Conservation (phyloP, 768 basidiomycete genomes). For the Kwoniella europaea region DNA sequence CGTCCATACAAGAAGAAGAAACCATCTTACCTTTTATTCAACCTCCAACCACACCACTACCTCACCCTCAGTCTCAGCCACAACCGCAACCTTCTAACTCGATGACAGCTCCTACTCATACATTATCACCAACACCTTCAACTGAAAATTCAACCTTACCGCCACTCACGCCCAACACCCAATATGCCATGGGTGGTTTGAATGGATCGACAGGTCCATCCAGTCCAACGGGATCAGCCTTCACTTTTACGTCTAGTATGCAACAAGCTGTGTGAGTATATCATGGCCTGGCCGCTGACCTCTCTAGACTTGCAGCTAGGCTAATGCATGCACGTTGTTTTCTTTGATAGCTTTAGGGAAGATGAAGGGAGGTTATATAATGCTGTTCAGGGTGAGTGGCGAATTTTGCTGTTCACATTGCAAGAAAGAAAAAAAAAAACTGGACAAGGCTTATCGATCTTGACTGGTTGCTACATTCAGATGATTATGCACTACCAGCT, state of each 20-base stretch:
- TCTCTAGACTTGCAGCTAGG: not conserved
- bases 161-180: slow-evolving; percentile 1
- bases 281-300: too few species aligned
- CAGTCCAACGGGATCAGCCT: slow-evolving; percentile 8
- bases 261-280: slow-evolving; percentile 10
- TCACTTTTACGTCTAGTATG: slow-evolving; percentile 14
- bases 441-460: too few species aligned
- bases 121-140: slow-evolving; percentile 1
- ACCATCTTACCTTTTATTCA: slow-evolving; percentile 1
- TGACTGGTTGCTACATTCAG: not conserved
- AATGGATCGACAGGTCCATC: not conserved
- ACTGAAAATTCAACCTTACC: not conserved
- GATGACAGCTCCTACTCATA: not conserved
- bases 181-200: slow-evolving; percentile 1
- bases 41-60: not conserved
- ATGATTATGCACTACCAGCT: slow-evolving; percentile 26
- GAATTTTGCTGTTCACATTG: not conserved
- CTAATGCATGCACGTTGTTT: not conserved
- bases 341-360: slow-evolving; percentile 1
- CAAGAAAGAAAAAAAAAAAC: not conserved
- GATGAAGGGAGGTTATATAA: slow-evolving; percentile 15
- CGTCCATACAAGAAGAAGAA: not conserved
- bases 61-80: not conserved
- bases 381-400: slow-evolving; percentile 16
- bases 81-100: not conserved